Base-by-base conservation (phyloP, 225 moss, liverwort and hornwort genomes). In the Physcomitrellopsis africana region DNA sequence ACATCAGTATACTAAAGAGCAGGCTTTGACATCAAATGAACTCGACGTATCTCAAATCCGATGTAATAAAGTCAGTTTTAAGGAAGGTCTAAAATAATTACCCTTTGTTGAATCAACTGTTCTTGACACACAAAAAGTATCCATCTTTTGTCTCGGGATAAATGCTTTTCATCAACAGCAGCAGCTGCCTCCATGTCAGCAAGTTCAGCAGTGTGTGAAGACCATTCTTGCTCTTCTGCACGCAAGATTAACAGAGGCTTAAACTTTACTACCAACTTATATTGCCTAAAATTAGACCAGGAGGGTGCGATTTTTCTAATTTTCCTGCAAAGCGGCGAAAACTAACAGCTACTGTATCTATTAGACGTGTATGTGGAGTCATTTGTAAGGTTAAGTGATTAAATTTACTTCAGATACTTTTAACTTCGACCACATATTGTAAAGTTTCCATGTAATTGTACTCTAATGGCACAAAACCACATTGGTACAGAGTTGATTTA, bases 91-190 rank as follows among this genome's bases (percentile, higher is more conserved):
- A 12, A 22, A 37, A 70, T 10, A 13, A 17, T 54, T 76, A 89
- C 86, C 84, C 80, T 81, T 63, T 87, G 89, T 68, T 90, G 82
- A 51, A 90, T 72, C 63, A 90, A 79, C 65, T 87, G 89, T 70
- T 90, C 89, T 19, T 87, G 84, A 67, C 89, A 90, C 74, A 90
- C 59, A 41, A 85, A 54, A 29, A 84, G 67, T 44, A 67, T 83
- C 82, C 80, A 90, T 76, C 83, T 85, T 67, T 82, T 83, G 9
- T 86, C 79, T 55, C 76, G 80, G 12, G 86, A 47, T 22, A 81
- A 67, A 52, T 81, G 59, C 11, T 64, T 47, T 41, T 68, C 70
- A 56, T 69, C 47, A 19, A 76, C 19, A 29, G 72, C 78, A 52
- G 68, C 41, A 18, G 69, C 67, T 16, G 60, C 68, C 54, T 83